phyloP scores from a whole-genome alignment of 495 filamentous ascomycete species.

The Tuber indicum region DNA sequence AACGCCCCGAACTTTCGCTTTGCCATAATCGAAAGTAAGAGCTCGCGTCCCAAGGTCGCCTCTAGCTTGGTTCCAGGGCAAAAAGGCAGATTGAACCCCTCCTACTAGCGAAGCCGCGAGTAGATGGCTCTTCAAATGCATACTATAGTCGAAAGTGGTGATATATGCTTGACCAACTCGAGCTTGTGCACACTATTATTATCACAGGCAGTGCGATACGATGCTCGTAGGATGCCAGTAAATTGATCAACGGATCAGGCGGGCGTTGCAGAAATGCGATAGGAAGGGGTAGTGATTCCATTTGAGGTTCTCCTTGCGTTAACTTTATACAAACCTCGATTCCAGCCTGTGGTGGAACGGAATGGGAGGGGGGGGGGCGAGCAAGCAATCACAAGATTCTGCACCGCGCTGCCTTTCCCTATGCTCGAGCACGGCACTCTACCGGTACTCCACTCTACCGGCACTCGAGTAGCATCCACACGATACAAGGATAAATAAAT shows the following conservation, averaged over 20 bases:
- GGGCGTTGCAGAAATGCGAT: neutral
- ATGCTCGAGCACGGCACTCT: neutral
- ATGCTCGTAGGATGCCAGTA: neutral
- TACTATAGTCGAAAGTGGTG: neutral
- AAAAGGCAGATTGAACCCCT: conserved; percentile 18
- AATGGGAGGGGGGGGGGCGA: neutral
- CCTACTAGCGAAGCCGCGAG: conserved; percentile 12
- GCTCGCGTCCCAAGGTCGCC: conserved; percentile 24
- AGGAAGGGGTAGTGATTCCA: conserved; percentile 11
- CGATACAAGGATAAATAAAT: too few relatives aligned
- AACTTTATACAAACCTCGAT: conserved; percentile 9
- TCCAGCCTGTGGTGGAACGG: neutral
- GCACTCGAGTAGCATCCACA: neutral
- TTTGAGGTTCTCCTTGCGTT: conserved; percentile 16
- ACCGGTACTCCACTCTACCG: neutral
- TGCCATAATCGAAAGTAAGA: conserved; percentile 29
- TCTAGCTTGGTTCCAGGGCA: conserved; percentile 16
- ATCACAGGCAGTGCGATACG: neutral
- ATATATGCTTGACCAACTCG: conserved; percentile 4
- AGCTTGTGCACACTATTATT: neutral
- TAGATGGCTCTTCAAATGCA: conserved; percentile 10
- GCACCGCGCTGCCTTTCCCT: neutral
- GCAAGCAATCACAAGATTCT: neutral
- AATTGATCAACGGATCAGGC: neutral
- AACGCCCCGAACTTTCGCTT: conserved; percentile 53